Evolutionary conservation across 2,329 filamentous ascomycete genomes (phyloP).

Genomic region (Nemania diffusa): DNA sequence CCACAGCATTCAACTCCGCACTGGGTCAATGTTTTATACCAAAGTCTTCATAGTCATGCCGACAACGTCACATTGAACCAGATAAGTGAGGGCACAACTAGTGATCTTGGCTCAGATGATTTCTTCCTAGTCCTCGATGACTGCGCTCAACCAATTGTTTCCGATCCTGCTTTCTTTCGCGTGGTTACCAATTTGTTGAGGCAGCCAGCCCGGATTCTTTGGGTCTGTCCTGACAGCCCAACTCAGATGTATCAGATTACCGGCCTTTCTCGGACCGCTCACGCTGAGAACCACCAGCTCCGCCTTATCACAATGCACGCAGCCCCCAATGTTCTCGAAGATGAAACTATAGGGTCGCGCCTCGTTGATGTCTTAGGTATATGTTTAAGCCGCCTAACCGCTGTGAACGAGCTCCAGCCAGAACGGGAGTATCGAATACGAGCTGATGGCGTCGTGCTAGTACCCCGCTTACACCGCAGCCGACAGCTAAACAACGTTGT

Average conservation of each 20-base stretch:
- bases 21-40: no score
- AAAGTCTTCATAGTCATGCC: no score
- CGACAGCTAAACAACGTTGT: constrained; percentile 33
- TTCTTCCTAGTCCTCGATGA: constrained; percentile 28
- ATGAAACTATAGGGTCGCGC: no score
- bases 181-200: constrained; percentile 23
- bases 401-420: no score
- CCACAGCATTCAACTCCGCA: no score
- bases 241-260: constrained; percentile 35
- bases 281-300: constrained; percentile 38
- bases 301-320: constrained; percentile 35
- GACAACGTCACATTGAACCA: no score
- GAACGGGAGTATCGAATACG: constrained; percentile 37
- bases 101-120: background rate
- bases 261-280: constrained; percentile 38
- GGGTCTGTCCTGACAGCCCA: constrained; percentile 33
- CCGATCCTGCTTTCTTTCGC: constrained; percentile 12
- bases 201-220: constrained; percentile 22
- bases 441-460: constrained; percentile 18
- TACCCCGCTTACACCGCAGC: constrained; percentile 35
- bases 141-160: constrained; percentile 17
- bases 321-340: constrained; percentile 8
- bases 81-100: no score
- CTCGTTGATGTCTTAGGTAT: background rate
- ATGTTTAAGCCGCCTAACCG: no score